phyloP scores from a whole-genome alignment of 1,284 basidiomycete species.

The Vanrija humicola region DNA sequence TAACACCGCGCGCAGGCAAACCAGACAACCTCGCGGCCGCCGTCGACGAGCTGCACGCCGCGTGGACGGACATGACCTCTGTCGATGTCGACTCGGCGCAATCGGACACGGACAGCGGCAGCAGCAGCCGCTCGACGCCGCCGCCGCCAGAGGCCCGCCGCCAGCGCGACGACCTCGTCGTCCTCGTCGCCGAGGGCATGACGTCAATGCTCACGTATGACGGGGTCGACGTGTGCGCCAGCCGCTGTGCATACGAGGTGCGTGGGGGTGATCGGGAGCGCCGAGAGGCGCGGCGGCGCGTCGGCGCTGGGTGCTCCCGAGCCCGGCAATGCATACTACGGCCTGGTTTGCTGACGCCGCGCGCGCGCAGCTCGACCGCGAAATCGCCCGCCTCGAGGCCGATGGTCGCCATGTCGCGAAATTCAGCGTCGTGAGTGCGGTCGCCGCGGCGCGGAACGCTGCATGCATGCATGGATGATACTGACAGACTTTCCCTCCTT shows the following conservation, averaged over 20 bases:
- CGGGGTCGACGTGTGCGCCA: conserved; percentile 46
- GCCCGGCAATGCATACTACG: neutral
- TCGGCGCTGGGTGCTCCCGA: too few relatives aligned
- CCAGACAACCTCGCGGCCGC: conserved; percentile 39
- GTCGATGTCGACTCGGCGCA: neutral
- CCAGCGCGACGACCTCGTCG: conserved; percentile 27
- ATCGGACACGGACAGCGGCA: neutral
- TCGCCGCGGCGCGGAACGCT: neutral
- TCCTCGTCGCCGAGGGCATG: conserved; percentile 44
- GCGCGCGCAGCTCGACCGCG: conserved; percentile 33
- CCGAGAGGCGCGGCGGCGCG: too few relatives aligned
- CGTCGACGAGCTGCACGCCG: conserved; percentile 30
- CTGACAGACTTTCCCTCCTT: neutral
- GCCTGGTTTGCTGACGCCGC: neutral
- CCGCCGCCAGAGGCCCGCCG: neutral
- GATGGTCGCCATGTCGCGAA: conserved; percentile 28
- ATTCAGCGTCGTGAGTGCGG: conserved; percentile 38
- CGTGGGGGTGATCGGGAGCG: conserved; percentile 1
- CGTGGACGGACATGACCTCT: conserved; percentile 13
- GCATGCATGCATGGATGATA: neutral
- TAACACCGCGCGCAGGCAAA: conserved; percentile 21
- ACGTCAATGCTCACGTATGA: conserved; percentile 43
- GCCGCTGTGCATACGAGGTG: conserved; percentile 43
- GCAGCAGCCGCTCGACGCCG: neutral
- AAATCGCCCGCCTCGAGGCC: conserved; percentile 30